Conservation (phyloP, 768 basidiomycete species). For the Tylopilus intermedius region DNA sequence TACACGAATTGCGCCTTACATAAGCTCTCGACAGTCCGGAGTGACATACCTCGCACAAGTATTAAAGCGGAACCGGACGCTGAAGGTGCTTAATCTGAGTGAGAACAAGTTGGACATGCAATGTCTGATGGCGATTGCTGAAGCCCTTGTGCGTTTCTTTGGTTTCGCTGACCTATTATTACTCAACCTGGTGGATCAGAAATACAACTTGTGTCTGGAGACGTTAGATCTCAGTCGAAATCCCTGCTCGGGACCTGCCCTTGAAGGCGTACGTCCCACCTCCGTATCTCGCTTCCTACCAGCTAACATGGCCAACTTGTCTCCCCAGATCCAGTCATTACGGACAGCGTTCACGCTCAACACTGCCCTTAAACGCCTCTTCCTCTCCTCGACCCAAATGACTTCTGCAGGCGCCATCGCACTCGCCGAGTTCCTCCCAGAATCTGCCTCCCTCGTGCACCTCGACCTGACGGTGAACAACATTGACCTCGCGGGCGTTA, state of each 20-base stretch:
- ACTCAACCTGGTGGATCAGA: slow-evolving; percentile 41
- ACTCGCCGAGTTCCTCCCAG: slow-evolving; percentile 93
- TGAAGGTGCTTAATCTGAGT: slow-evolving; percentile 89
- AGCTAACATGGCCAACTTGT: neutral
- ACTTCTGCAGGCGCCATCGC: slow-evolving; percentile 86
- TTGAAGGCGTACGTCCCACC: slow-evolving; percentile 74
- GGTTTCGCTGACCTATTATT: neutral
- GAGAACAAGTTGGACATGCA: slow-evolving; percentile 90
- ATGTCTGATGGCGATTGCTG: slow-evolving; percentile 77
- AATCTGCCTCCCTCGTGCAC: slow-evolving; percentile 80
- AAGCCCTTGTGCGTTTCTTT: slow-evolving; percentile 66
- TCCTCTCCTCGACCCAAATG: slow-evolving; percentile 80
- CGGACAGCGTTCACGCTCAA: slow-evolving; percentile 93
- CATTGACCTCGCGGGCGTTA: slow-evolving; percentile 84
- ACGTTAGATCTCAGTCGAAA: slow-evolving; percentile 92
- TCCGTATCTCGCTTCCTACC: neutral
- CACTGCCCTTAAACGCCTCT: slow-evolving; percentile 84
- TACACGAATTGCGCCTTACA: neutral
- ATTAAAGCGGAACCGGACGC: slow-evolving; percentile 88
- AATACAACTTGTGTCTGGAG: slow-evolving; percentile 92
- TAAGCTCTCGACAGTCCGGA: slow-evolving; percentile 44
- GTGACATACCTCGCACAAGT: slow-evolving; percentile 92
- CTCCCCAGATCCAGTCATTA: slow-evolving; percentile 68
- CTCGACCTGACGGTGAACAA: slow-evolving; percentile 84
- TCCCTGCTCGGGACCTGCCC: slow-evolving; percentile 82